Conservation (phyloP, 2,329 filamentous ascomycete genomes). For the Stachybotrys chlorohalonatus region DNA sequence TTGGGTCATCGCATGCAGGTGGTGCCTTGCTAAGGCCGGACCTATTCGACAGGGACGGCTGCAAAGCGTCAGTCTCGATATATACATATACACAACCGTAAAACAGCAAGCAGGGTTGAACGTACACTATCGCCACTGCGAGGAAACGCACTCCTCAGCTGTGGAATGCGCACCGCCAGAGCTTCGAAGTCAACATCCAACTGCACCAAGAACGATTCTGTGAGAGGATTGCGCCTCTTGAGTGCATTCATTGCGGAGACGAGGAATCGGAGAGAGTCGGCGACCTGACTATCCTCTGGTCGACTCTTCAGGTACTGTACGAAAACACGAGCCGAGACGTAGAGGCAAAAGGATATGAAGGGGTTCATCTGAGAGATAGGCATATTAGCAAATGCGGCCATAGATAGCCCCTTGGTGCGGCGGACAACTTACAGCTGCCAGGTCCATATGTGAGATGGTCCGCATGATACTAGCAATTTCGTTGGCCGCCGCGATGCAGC, state of each 20-base stretch:
- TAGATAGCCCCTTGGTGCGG: background rate
- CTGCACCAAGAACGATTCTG: conserved; percentile 90
- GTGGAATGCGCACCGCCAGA: conserved; percentile 52
- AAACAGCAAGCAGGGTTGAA: conserved; percentile 11
- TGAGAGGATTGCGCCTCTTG: conserved; percentile 80
- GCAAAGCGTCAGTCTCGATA: background rate
- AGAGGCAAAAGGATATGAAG: conserved; percentile 90
- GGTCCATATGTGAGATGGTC: conserved; percentile 83
- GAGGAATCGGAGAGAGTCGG: conserved; percentile 80
- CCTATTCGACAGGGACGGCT: background rate
- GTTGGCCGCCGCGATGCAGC: conserved; percentile 87
- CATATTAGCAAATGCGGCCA: conserved; percentile 9
- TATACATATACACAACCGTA: background rate
- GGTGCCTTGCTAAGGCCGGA: conserved; percentile 1
- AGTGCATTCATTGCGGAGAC: conserved; percentile 84
- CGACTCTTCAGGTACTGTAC: conserved; percentile 92
- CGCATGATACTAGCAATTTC: conserved; percentile 95
- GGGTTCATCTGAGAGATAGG: conserved; percentile 66
- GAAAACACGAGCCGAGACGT: conserved; percentile 91
- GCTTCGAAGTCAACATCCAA: conserved; percentile 84
- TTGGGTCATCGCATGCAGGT: conserved; percentile 23
- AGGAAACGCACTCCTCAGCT: conserved; percentile 45
- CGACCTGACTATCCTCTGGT: conserved; percentile 73
- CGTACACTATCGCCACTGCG: conserved; percentile 42
- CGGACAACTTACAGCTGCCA: conserved; percentile 57